Conservation (phyloP, 768 basidiomycete species). For the Coprinellus micaceus region DNA sequence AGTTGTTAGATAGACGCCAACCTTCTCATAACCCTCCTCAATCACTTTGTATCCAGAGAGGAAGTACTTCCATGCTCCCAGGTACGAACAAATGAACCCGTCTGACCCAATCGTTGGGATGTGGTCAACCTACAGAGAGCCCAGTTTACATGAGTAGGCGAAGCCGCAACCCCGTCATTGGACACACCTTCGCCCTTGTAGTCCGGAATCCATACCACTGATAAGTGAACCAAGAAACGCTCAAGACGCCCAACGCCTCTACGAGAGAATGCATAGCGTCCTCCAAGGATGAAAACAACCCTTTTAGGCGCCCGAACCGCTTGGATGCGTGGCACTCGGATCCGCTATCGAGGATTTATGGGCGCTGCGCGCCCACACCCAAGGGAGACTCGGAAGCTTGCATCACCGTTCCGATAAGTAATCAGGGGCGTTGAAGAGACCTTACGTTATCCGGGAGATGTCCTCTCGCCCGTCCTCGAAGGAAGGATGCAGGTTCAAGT, state of each 20-base stretch:
- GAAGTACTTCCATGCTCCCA: conserved; percentile 11
- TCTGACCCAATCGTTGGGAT: conserved; percentile 14
- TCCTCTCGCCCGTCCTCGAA: too few relatives aligned
- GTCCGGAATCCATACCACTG: not conserved
- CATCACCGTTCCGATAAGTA: too few relatives aligned
- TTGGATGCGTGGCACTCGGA: too few relatives aligned
- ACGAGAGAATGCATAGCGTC: too few relatives aligned
- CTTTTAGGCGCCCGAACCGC: too few relatives aligned
- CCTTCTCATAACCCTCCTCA: conserved; percentile 13
- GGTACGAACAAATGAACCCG: conserved; percentile 6
- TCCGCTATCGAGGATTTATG: too few relatives aligned
- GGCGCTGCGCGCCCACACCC: too few relatives aligned
- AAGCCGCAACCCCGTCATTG: not conserved
- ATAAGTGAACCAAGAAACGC: not conserved
- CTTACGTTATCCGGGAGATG: too few relatives aligned
- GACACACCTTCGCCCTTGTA: not conserved
- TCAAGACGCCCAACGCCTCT: not conserved
- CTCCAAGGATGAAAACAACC: too few relatives aligned
- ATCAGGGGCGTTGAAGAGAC: too few relatives aligned
- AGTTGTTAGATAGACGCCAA: not conserved
- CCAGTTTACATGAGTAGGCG: not conserved
- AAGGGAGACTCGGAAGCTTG: too few relatives aligned
- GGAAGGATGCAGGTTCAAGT: too few relatives aligned
- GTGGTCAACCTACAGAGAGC: conserved; percentile 1
- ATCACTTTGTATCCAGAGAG: conserved; percentile 6